These are phyloP conservation scores for Puya raimondii DNA, from an alignment of 176 grass and related monocot genomes.

Conservation along the genomic window DNA sequence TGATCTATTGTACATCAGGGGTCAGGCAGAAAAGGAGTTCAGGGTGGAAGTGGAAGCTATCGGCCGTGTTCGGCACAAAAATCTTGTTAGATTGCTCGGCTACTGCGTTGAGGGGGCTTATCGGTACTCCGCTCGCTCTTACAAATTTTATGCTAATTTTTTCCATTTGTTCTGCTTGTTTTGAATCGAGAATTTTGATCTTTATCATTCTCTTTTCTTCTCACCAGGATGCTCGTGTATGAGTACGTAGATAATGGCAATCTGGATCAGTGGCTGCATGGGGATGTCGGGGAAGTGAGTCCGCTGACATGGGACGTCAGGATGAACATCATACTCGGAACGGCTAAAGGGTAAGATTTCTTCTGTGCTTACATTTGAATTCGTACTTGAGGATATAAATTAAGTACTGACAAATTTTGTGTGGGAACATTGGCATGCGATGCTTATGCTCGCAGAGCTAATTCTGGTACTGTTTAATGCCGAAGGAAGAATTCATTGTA, in stretches of 20 bases:
- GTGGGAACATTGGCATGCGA: not conserved
- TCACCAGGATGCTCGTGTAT: constrained; percentile 72
- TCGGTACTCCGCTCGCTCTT: constrained; percentile 34
- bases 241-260: constrained; percentile 86
- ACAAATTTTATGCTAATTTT: not conserved
- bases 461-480: constrained; percentile 17
- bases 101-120: constrained; percentile 81
- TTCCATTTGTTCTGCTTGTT: not conserved
- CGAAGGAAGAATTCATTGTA: constrained; percentile 6
- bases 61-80: constrained; percentile 92
- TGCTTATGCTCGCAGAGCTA: constrained; percentile 10
- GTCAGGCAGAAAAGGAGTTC: constrained; percentile 91
- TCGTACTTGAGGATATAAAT: not conserved
- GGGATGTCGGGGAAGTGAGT: constrained; percentile 43
- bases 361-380: not conserved
- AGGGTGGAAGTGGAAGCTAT: constrained; percentile 64
- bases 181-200: not conserved
- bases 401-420: not conserved
- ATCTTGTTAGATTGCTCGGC: constrained; percentile 85
- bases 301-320: constrained; percentile 80
- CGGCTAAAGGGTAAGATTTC: constrained; percentile 63
- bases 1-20: constrained; percentile 28
- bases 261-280: constrained; percentile 77
- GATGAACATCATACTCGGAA: constrained; percentile 94
- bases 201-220: not conserved